Evolutionary conservation across 1,139 yeast genomes (phyloP), one percentile per base, ranked within the genome.

Genomic region (Taiozyma sp.): DNA sequence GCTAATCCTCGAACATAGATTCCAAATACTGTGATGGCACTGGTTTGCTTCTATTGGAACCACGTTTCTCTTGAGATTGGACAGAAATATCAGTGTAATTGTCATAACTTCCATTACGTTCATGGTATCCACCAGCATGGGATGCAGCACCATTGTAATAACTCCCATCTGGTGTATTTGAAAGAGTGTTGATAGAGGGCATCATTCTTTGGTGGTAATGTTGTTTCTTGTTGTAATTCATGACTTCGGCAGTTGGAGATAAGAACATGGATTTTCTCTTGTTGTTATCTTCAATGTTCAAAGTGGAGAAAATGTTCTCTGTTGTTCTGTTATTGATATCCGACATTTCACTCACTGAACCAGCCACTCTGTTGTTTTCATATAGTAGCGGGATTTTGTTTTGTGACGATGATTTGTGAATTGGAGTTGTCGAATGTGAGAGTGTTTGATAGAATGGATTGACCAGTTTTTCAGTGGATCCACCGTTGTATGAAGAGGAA

Each of bases 211-310:
- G 50, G 36, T 55, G 59, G 19, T 58, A 54, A 12, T 45, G 51
- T 43, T 57, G 63, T 40, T 43, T 43, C 40, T 49, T 52, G 56
- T 71, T 67, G 44, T 65, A 63, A 54, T 74, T 74, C 81, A 83
- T 79, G 41, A 84, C 86, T 63, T 86, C 91, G 22, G 85, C 87
- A 2, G 95, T 87, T 39, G 96, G 96, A 7, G 93, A 85, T 51
- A 87, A 80, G 65, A 84, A 87, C 78, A 86, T 76, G 2, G 67
- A 61, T 51, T 56, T 64, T 58, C 67, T 65, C 51, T 60, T 65
- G 36, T 46, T 46, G 44, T 54, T 54, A 16, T 51, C 45, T 19
- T 45, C 41, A 19, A 40, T 29, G n/a, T 53, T 54, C 43, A 56
- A 29, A 5, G 60, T 51, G 1, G 61, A 55, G 32, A 44, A 56